Evolutionary conservation across 768 basidiomycete genomes (phyloP).

Genomic region (Tulasnella sp.): DNA sequence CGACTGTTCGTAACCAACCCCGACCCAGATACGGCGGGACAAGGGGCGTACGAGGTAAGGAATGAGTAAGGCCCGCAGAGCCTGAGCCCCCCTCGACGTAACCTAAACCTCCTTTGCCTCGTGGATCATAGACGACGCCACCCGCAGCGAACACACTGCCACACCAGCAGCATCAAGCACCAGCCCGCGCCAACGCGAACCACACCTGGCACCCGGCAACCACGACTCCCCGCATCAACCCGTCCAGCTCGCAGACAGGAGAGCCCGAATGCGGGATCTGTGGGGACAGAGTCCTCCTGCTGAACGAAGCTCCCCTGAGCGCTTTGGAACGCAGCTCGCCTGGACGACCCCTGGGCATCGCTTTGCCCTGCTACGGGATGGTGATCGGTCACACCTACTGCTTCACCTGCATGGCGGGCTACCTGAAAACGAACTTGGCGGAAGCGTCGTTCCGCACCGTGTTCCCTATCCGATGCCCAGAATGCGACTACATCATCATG

Average conservation of each 20-base stretch:
- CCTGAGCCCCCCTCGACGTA: neutral
- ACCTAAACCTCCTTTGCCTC: too few relatives aligned
- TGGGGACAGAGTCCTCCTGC: neutral
- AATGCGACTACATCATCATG: conserved; percentile 1
- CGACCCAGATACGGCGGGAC: neutral
- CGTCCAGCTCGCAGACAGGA: neutral
- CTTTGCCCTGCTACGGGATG: neutral
- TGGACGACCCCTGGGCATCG: neutral
- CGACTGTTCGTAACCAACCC: neutral
- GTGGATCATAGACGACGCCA: neutral
- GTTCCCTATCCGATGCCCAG: neutral
- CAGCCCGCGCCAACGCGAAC: neutral
- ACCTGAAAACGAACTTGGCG: neutral
- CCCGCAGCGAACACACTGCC: neutral
- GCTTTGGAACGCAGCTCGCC: neutral
- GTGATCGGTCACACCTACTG: neutral
- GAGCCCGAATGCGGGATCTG: neutral
- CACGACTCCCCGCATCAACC: neutral
- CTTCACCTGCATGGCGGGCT: neutral
- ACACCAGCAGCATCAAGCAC: neutral
- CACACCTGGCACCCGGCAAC: neutral
- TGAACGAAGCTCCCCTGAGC: neutral
- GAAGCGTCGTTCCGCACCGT: neutral
- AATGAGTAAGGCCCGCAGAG: too few relatives aligned
- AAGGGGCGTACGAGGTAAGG: neutral